Conservation (phyloP, 352 stramenopile species). For the Globisporangium paroecandrum region DNA sequence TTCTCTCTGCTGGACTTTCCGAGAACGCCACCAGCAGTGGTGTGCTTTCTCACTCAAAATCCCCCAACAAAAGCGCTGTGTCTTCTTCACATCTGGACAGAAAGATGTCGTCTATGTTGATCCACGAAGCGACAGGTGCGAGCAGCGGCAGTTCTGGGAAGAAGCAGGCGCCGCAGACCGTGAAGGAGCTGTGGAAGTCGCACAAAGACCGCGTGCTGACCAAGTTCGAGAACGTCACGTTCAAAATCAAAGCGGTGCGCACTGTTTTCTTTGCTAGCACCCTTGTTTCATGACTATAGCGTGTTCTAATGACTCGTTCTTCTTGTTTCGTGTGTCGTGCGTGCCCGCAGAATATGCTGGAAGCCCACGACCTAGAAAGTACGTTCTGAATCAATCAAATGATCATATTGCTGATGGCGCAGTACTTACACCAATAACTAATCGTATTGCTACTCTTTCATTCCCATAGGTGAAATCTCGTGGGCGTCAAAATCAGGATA, state of each 20-base stretch:
- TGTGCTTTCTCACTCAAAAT: neutral
- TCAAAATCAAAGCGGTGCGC: conserved; percentile 71
- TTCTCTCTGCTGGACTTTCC: conserved; percentile 34
- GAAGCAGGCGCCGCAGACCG: conserved; percentile 22
- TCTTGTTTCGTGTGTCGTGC: no score
- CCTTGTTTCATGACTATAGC: neutral
- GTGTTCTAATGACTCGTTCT: no score
- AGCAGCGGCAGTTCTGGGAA: neutral
- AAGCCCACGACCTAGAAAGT: conserved; percentile 69
- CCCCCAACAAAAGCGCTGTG: neutral
- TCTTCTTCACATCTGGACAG: conserved; percentile 5
- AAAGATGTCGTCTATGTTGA: conserved; percentile 1
- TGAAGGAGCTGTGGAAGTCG: conserved; percentile 61
- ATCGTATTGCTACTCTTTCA: neutral
- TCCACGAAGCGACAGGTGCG: conserved; percentile 1
- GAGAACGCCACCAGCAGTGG: conserved; percentile 4
- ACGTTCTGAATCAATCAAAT: neutral
- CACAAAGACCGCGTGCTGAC: conserved; percentile 67
- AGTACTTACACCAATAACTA: neutral
- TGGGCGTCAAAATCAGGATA: conserved; percentile 40
- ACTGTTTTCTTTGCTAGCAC: neutral
- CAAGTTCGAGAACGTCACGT: conserved; percentile 61
- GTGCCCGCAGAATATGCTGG: conserved; percentile 53
- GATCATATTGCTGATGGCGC: neutral
- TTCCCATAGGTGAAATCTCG: conserved; percentile 34